phyloP scores from a whole-genome alignment of 305 asterid species.

The Solanum hybrid region DNA sequence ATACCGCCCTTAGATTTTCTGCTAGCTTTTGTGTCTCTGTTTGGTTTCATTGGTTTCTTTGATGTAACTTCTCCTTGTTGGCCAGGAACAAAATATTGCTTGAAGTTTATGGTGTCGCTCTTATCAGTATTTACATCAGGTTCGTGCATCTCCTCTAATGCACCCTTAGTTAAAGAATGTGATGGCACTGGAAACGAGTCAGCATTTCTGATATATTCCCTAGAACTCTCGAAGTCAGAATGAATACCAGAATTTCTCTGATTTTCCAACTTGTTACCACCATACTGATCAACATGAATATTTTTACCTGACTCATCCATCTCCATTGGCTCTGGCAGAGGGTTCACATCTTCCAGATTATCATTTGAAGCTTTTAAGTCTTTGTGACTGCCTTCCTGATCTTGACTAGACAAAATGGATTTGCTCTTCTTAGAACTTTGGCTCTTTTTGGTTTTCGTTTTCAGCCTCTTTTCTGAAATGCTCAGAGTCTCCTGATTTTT shows the following conservation, averaged over 20 bases:
- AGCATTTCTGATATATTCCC: conserved; percentile 9
- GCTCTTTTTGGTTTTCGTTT: conserved; percentile 30
- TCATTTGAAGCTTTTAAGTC: conserved; percentile 17
- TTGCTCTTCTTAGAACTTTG: conserved; percentile 25
- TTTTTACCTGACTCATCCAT: background rate
- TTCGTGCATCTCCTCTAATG: conserved; percentile 11
- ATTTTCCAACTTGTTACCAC: background rate
- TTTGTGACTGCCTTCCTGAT: conserved; percentile 26
- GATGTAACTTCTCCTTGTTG: conserved; percentile 26
- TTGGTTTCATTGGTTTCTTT: conserved; percentile 23
- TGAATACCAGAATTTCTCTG: conserved; percentile 6
- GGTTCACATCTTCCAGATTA: background rate
- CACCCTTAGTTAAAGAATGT: conserved; percentile 17
- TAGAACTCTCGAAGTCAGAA: conserved; percentile 10
- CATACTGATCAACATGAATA: conserved; percentile 6
- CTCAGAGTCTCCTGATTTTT: conserved; percentile 15
- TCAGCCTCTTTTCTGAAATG: conserved; percentile 19
- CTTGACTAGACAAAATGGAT: conserved; percentile 18
- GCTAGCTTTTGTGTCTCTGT: conserved; percentile 17
- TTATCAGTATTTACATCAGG: conserved; percentile 22
- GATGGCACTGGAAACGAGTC: conserved; percentile 24
- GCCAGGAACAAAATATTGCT: conserved; percentile 42
- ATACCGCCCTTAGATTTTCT: conserved; percentile 17
- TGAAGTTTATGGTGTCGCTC: conserved; percentile 41
- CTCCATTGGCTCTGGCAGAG: conserved; percentile 4